Percentiles rank a stretch among this genome's conserved stretches.
These are phyloP conservation scores for Starmerella apicola DNA, from an alignment of 805 yeast genomes.

Conservation along the genomic window DNA sequence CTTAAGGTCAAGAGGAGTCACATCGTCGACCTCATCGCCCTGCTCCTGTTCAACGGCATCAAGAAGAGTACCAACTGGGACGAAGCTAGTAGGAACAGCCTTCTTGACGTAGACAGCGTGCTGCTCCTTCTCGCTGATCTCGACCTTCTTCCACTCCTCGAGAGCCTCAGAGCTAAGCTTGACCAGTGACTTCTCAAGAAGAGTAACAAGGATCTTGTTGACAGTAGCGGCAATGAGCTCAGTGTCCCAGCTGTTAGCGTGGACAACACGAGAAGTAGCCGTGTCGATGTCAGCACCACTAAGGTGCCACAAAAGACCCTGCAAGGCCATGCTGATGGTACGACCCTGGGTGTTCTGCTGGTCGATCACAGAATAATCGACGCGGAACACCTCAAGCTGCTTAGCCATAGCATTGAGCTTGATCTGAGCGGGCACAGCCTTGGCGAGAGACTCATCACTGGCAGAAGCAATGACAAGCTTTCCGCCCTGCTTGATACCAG, in stretches of 20 bases:
- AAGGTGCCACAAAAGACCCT: constrained; percentile 67
- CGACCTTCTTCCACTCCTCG: constrained; percentile 28
- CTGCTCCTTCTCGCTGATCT: constrained; percentile 15
- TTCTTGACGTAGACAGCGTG: constrained; percentile 4
- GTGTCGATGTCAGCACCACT: constrained; percentile 53
- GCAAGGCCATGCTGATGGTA: constrained; percentile 59
- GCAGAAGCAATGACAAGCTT: constrained; percentile 34
- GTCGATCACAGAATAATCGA: constrained; percentile 56
- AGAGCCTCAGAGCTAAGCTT: constrained; percentile 27
- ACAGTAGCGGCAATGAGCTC: constrained; percentile 55
- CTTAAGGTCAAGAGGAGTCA: constrained; percentile 32
- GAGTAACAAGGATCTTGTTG: constrained; percentile 27
- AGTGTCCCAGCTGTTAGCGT: constrained; percentile 69
- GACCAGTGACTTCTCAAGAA: constrained; percentile 24
- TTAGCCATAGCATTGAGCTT: constrained; percentile 43
- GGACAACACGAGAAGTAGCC: constrained; percentile 63
- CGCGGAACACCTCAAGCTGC: constrained; percentile 39
- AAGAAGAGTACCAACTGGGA: constrained; percentile 4
- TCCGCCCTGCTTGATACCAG: constrained; percentile 46
- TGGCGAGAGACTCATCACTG: constrained; percentile 38
- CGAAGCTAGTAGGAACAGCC: constrained; percentile 19
- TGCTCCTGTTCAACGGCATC: constrained; percentile 2
- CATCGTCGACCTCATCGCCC: constrained; percentile 33
- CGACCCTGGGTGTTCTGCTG: constrained; percentile 54
- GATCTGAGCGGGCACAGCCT: constrained; percentile 41